Base-by-base conservation (phyloP, 257 asterid genomes). In the Paulownia fortunei region DNA sequence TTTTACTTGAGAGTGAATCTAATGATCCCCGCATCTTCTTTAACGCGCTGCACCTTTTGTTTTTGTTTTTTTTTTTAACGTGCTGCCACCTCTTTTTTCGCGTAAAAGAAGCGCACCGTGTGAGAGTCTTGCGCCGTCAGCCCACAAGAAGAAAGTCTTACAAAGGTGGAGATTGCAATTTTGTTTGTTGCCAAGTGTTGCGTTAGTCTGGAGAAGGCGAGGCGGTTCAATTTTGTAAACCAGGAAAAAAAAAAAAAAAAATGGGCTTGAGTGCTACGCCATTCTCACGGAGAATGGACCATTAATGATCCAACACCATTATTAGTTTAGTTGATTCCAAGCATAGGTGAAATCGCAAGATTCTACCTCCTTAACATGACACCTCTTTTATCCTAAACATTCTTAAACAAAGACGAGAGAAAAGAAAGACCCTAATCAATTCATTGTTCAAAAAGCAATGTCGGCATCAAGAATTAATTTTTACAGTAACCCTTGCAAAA, bases 201-300 rank as follows among this genome's bases (percentile, higher is more conserved):
- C n/a, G n/a, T n/a, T n/a, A n/a, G n/a, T n/a, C n/a, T n/a, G n/a
- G n/a, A n/a, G n/a, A n/a, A n/a, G n/a, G n/a, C n/a, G n/a, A n/a
- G n/a, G n/a, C n/a, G n/a, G n/a, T n/a, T n/a, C n/a, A n/a, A n/a
- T n/a, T n/a, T n/a, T n/a, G n/a, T n/a, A 12, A 1, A 32, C 13
- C 30, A 2, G 11, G 24, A 10, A 2, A 2, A 46, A 19, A 13
- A 6, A 47, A 7, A 13, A 52, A 4, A 54, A 1, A 55, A 44
- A 72, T 18, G 76, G 83, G 80, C 18, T 72, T 79, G 4, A 72
- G 46, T 72, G 83, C 69, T 73, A 72, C 73, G 55, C 64, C 41
- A 72, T n/a, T n/a, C n/a, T n/a, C n/a, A 70, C 62, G 69, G 60
- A 72, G 30, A 61, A 61, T 61, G 79, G 60, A 72, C 8, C 61